phyloP scores from a whole-genome alignment of 1,139 yeast species.

The Arxiozyma heterogenica region DNA sequence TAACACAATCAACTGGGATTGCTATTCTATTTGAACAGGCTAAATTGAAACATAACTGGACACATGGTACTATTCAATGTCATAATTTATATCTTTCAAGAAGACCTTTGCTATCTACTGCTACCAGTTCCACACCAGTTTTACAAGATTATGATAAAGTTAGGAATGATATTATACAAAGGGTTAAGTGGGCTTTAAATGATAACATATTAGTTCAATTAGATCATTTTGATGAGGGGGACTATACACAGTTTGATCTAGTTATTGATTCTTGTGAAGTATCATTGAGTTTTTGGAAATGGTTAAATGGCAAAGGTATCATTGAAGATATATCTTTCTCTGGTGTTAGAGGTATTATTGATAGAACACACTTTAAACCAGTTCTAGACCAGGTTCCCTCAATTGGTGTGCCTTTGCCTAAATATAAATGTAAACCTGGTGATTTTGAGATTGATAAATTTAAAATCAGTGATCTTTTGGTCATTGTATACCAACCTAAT shows the following conservation, averaged over 20 bases:
- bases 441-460: conserved; percentile 87
- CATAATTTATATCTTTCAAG: conserved; percentile 69
- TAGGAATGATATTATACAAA: conserved; percentile 32
- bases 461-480: conserved; percentile 73
- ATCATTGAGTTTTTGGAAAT: conserved; percentile 69
- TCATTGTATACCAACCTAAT: conserved; percentile 72
- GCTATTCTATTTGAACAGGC: conserved; percentile 89
- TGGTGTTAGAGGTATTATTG: conserved; percentile 87
- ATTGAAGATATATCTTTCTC: conserved; percentile 71
- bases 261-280: conserved; percentile 81
- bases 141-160: conserved; percentile 19
- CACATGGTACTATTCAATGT: conserved; percentile 66
- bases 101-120: no score
- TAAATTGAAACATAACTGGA: conserved; percentile 89
- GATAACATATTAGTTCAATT: conserved; percentile 26
- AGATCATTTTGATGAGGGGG: conserved; percentile 66
- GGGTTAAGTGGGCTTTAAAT: conserved; percentile 27
- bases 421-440: conserved; percentile 63
- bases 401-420: background rate
- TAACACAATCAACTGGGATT: conserved; percentile 73
- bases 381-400: conserved; percentile 47
- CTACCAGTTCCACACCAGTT: background rate
- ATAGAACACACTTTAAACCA: conserved; percentile 83
- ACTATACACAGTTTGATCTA: conserved; percentile 88
- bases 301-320: conserved; percentile 87